Evolutionary conservation across 129 eudicot species (phyloP), one percentile per base, ranked within the genome.

Genomic region (Helianthus annuus): DNA sequence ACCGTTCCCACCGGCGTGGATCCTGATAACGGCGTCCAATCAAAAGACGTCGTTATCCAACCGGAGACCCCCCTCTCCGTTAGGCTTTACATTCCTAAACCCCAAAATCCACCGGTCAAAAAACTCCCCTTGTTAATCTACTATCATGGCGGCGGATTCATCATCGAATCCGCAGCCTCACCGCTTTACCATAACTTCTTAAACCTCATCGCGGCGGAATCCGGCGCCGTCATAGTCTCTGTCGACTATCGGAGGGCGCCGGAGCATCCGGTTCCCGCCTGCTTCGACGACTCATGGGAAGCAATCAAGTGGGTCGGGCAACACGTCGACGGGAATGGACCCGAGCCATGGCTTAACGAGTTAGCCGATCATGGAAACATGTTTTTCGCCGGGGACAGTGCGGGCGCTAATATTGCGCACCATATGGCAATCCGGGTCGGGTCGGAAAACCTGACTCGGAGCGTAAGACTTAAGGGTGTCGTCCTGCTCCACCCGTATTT

Each of bases 221-320:
- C 82, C 16, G 36, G 42, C 24, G 64, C 49, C 34, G 32, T 80
- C 16, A 69, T 64, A 12, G 63, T 84, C 10, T 84, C 88, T 10
- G 83, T 80, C 5, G 80, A 84, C 15, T 84, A 84, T 66, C 63
- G 88, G 15, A 56, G 68, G 9, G 84, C 86, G 27, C 95, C 95
- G 9, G 86, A 85, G 72, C 77, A 82, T 46, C 84, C 80, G 16
- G 49, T 85, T 7, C 90, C 88, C 0, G 45, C 69, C 0, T 84
- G 86, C 15, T 88, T 77, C 10, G 85, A 85, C 4, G 95, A 88
- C 68, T 74, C 90, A 0, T 88, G 95, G 90, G 79, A 70, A 36
- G 90, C 76, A 2, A 53, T 85, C 52, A 83, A 83, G 39, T 88
- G 95, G 95, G 86, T 76, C 72, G 68, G 59, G 13, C 58, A 85